Conservation (phyloP, 192 early-diverging fungal genomes). For the Phlyctochytrium planicorne region DNA sequence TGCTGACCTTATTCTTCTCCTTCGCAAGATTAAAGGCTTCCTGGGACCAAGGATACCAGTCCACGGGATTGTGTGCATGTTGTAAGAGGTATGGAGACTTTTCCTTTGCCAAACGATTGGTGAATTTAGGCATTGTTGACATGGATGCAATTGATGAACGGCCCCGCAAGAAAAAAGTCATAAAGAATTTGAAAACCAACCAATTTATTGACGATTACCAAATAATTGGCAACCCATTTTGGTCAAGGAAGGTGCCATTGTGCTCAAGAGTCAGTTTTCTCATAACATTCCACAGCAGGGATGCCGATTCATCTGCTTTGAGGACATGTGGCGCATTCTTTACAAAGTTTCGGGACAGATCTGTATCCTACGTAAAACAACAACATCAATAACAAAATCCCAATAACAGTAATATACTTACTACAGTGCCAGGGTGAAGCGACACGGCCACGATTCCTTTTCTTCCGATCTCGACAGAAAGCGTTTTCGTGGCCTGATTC, state of each 20-base stretch:
- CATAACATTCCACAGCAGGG: constrained; percentile 23
- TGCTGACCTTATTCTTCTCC: constrained; percentile 43
- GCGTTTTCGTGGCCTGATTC: constrained; percentile 26
- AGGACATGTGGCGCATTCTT: constrained; percentile 10
- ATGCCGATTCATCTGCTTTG: constrained; percentile 22
- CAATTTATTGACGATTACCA: no score
- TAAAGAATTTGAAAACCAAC: no score
- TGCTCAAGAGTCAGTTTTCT: constrained; percentile 5
- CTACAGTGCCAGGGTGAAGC: constrained; percentile 27
- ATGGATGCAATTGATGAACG: no score
- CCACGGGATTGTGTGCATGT: constrained; percentile 54
- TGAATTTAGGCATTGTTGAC: no score
- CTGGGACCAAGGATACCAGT: constrained; percentile 70
- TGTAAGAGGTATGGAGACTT: constrained; percentile 62
- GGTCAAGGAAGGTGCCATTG: constrained; percentile 34
- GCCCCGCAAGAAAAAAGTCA: no score
- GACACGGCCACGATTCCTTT: constrained; percentile 14
- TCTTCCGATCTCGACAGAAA: constrained; percentile 27
- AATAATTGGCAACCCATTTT: constrained; percentile 24
- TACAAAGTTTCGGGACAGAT: constrained; percentile 26
- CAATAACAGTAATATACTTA: not conserved
- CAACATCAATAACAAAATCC: no score
- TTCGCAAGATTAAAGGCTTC: constrained; percentile 58
- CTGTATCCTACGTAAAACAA: constrained; percentile 14
- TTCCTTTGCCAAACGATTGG: constrained; percentile 53